Conservation (phyloP, 2,329 filamentous ascomycete species). For the Colletotrichum eleusines region DNA sequence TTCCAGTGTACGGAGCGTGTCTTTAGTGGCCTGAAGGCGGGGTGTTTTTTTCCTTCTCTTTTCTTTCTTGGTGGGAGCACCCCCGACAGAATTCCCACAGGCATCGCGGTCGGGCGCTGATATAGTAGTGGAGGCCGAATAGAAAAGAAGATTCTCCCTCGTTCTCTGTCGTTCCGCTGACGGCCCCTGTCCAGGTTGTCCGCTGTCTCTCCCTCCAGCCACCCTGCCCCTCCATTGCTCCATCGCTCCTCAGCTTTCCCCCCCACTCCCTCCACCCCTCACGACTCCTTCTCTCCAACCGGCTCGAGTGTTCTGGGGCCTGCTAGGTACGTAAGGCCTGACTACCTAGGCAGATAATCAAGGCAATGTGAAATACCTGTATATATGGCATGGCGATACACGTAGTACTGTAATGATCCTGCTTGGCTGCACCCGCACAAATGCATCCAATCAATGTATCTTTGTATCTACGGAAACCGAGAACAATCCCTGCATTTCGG, state of each 20-base stretch:
- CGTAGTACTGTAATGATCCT: not conserved
- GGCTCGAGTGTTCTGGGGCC: constrained; percentile 16
- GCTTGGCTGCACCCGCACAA: not conserved
- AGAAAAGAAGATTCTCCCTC: constrained; percentile 44
- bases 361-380: not conserved
- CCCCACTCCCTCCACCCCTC: constrained; percentile 38
- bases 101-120: constrained; percentile 22
- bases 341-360: constrained; percentile 4
- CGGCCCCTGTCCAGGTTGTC: constrained; percentile 1
- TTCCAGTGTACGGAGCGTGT: not conserved
- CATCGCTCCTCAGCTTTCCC: constrained; percentile 18
- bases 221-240: constrained; percentile 33
- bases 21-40: not conserved
- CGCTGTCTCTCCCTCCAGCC: constrained; percentile 18
- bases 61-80: not conserved
- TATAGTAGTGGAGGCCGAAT: constrained; percentile 41
- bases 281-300: constrained; percentile 18
- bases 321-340: constrained; percentile 29
- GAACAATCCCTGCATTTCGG: not conserved
- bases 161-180: constrained; percentile 35
- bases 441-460: not conserved
- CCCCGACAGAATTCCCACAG: constrained; percentile 21
- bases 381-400: not conserved
- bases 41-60: not conserved
- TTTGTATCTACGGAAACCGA: not conserved